Percentiles rank a stretch among this genome's conserved stretches.
These are phyloP conservation scores for Acacia melanoxylon DNA, from an alignment of 306 rosid genomes.

Conservation along the genomic window DNA sequence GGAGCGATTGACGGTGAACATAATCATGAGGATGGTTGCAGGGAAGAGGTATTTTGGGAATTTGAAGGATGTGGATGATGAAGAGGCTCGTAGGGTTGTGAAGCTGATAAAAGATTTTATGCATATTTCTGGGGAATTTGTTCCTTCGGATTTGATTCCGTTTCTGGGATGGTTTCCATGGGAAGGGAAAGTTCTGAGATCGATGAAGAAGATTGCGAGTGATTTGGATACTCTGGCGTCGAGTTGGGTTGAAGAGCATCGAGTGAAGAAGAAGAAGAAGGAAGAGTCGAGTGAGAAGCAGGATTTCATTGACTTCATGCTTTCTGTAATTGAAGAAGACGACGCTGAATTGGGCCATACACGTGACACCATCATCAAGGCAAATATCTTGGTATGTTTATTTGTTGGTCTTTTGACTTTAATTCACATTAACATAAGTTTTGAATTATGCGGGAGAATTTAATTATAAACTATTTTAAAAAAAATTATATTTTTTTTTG, in stretches of 20 bases:
- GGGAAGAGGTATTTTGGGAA: slow-evolving; percentile 57
- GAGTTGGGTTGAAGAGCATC: slow-evolving; percentile 59
- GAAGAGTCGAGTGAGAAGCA: slow-evolving; percentile 23
- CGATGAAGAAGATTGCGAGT: slow-evolving; percentile 50
- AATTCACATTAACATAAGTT: too few relatives aligned
- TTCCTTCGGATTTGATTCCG: slow-evolving; percentile 49
- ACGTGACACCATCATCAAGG: slow-evolving; percentile 53
- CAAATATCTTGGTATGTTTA: slow-evolving; percentile 35
- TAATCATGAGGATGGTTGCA: slow-evolving; percentile 43
- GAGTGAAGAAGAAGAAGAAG: background rate
- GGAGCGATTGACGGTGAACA: slow-evolving; percentile 43
- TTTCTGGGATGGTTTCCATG: slow-evolving; percentile 46
- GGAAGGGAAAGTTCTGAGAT: slow-evolving; percentile 35
- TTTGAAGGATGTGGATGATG: slow-evolving; percentile 39
- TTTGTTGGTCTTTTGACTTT: background rate
- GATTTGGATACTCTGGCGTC: slow-evolving; percentile 45
- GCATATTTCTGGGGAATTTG: slow-evolving; percentile 44
- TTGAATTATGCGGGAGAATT: too few relatives aligned
- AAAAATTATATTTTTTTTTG: too few relatives aligned
- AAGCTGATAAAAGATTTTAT: slow-evolving; percentile 48
- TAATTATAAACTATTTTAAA: too few relatives aligned
- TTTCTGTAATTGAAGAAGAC: slow-evolving; percentile 45
- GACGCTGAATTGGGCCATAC: slow-evolving; percentile 32
- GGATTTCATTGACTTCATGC: slow-evolving; percentile 60
- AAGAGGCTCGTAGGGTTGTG: slow-evolving; percentile 42